These are phyloP conservation scores for Fusarium dimerum DNA, from an alignment of 2,329 filamentous ascomycete genomes.

Conservation along the genomic window DNA sequence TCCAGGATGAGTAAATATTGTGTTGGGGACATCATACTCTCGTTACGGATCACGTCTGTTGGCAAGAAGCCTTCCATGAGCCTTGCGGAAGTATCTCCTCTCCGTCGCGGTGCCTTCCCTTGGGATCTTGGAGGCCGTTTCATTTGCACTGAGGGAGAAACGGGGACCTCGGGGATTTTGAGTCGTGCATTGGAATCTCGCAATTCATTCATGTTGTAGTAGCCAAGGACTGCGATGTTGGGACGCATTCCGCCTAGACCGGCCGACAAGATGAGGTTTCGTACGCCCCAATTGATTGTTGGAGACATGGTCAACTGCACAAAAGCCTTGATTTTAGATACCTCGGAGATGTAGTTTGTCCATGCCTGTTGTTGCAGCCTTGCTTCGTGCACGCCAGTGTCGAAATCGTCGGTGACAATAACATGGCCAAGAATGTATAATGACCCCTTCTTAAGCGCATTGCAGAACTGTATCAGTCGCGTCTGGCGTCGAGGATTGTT, in stretches of 20 bases:
- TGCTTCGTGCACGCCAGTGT: slow-evolving; percentile 75
- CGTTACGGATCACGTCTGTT: slow-evolving; percentile 68
- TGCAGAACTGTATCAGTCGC: slow-evolving; percentile 86
- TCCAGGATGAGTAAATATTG: slow-evolving; percentile 83
- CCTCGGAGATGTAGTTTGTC: slow-evolving; percentile 82
- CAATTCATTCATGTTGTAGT: slow-evolving; percentile 79
- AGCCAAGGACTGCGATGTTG: slow-evolving; percentile 80
- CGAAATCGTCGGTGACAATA: slow-evolving; percentile 83
- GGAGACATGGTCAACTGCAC: slow-evolving; percentile 85
- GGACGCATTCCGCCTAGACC: slow-evolving; percentile 86
- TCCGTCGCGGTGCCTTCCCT: slow-evolving; percentile 38
- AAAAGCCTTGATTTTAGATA: slow-evolving; percentile 84
- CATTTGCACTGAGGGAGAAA: slow-evolving; percentile 38
- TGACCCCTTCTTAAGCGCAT: slow-evolving; percentile 84
- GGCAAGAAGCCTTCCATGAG: slow-evolving; percentile 62
- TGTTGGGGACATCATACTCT: slow-evolving; percentile 67
- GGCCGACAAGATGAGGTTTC: slow-evolving; percentile 79
- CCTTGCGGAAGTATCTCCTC: slow-evolving; percentile 56
- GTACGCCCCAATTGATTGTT: slow-evolving; percentile 78
- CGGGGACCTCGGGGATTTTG: slow-evolving; percentile 54
- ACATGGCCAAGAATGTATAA: slow-evolving; percentile 86
- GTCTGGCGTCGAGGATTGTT: slow-evolving; percentile 82
- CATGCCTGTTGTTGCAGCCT: slow-evolving; percentile 78
- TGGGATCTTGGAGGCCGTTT: slow-evolving; percentile 32
- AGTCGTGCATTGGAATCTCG: slow-evolving; percentile 58